These are phyloP conservation scores for Xerophyta viscosa DNA, from an alignment of 106 monocot species.

Conservation along the genomic window DNA sequence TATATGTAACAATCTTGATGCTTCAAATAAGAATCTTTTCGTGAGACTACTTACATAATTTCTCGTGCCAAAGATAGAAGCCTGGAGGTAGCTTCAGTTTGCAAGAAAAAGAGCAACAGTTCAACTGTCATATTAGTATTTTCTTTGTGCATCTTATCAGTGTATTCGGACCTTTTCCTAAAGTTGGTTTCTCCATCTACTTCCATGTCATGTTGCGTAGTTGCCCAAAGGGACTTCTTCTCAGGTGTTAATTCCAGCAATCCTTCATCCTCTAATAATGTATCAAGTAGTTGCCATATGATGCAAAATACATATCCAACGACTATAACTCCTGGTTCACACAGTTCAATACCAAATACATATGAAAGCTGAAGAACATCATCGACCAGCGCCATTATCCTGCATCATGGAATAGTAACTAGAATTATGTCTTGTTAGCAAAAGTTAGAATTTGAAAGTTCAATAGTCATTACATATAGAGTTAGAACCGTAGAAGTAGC, in stretches of 20 bases:
- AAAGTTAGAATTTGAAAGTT: not conserved
- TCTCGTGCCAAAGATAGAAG: conserved; percentile 80
- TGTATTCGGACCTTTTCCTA: conserved; percentile 40
- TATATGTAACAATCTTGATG: not conserved
- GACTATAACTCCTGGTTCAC: conserved; percentile 60
- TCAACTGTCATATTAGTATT: conserved; percentile 47
- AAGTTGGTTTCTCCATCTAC: conserved; percentile 29
- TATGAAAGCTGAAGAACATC: conserved; percentile 68
- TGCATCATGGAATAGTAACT: no score
- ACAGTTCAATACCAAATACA: conserved; percentile 54
- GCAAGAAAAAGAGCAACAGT: conserved; percentile 36
- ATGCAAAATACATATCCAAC: conserved; percentile 62
- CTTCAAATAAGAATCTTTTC: not conserved
- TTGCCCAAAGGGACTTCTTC: conserved; percentile 53
- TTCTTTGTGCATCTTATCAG: conserved; percentile 38
- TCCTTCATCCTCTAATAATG: conserved; percentile 86
- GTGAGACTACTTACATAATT: conserved; percentile 75
- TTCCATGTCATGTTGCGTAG: conserved; percentile 46
- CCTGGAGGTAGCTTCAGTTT: conserved; percentile 50
- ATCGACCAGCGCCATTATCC: conserved; percentile 60
- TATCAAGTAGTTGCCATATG: conserved; percentile 85
- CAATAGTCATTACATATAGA: no score
- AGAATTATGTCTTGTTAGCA: no score
- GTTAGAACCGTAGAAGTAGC: no score
- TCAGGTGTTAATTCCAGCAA: conserved; percentile 56